Evolutionary conservation across 768 basidiomycete species (phyloP).

Genomic region (Tremella yokohamensis): DNA sequence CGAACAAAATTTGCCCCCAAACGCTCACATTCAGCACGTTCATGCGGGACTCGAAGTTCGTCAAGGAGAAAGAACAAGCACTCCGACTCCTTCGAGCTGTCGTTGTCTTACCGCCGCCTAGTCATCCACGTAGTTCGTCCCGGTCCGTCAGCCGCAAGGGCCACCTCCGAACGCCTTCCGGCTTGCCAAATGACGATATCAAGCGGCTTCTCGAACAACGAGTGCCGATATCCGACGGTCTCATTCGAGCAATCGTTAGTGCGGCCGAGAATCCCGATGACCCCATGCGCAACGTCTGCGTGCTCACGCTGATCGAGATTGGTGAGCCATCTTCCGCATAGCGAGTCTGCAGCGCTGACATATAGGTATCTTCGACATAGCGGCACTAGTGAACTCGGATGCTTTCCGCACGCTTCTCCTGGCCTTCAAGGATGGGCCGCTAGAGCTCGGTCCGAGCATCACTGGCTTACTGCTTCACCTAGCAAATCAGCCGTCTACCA

Average conservation of each 20-base stretch:
- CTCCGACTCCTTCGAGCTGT: slow-evolving; percentile 82
- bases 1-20: neutral
- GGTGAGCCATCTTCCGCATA: slow-evolving; percentile 56
- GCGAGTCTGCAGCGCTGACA: slow-evolving; percentile 8
- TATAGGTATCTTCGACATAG: slow-evolving; percentile 80
- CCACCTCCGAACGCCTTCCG: neutral
- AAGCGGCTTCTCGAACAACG: slow-evolving; percentile 16
- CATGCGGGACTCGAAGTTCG: slow-evolving; percentile 70
- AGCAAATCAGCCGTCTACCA: slow-evolving; percentile 76
- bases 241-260: slow-evolving; percentile 79
- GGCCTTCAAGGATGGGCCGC: slow-evolving; percentile 81
- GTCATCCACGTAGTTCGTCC: slow-evolving; percentile 1
- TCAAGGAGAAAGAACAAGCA: slow-evolving; percentile 80
- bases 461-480: slow-evolving; percentile 76
- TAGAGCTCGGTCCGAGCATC: slow-evolving; percentile 71
- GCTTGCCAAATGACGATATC: neutral
- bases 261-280: slow-evolving; percentile 91
- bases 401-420: slow-evolving; percentile 83
- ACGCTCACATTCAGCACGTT: slow-evolving; percentile 60
- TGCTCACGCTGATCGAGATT: slow-evolving; percentile 87
- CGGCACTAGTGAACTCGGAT: slow-evolving; percentile 72
- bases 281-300: slow-evolving; percentile 71
- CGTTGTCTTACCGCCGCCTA: slow-evolving; percentile 65
- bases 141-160: slow-evolving; percentile 3
- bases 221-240: slow-evolving; percentile 38